Evolutionary conservation across 1,284 basidiomycete species (phyloP).

Genomic region (Irpex sp.): DNA sequence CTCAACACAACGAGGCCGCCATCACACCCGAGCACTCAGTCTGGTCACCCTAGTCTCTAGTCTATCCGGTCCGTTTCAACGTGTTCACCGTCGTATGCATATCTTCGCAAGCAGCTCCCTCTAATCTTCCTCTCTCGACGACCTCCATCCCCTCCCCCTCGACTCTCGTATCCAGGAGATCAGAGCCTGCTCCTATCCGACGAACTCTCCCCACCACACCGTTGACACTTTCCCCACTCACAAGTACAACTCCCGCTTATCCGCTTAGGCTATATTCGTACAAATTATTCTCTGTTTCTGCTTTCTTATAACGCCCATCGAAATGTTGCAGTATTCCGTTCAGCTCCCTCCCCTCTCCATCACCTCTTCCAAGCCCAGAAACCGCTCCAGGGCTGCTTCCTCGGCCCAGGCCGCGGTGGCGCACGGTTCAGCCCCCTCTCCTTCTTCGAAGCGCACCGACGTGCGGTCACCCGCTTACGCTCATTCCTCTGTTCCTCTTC

Average conservation of each 20-base stretch:
- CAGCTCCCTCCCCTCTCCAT: conserved; percentile 50
- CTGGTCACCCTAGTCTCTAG: conserved; percentile 13
- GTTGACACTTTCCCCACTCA: neutral
- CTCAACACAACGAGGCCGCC: conserved; percentile 8
- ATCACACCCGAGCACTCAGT: conserved; percentile 4
- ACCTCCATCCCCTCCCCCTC: conserved; percentile 14
- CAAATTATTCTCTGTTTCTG: conserved; percentile 2
- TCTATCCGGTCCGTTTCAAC: conserved; percentile 12
- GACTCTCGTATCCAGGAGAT: conserved; percentile 21
- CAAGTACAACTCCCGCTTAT: neutral
- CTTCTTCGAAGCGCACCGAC: conserved; percentile 23
- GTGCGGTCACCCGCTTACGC: conserved; percentile 26
- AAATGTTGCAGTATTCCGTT: conserved; percentile 70
- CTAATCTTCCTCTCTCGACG: conserved; percentile 12
- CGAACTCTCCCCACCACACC: neutral
- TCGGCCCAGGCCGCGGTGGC: conserved; percentile 2
- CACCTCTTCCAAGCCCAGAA: conserved; percentile 26
- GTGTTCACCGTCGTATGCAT: conserved; percentile 27
- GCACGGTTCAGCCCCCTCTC: conserved; percentile 12
- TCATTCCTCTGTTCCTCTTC: conserved; percentile 22
- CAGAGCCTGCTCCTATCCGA: conserved; percentile 9
- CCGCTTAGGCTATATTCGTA: conserved; percentile 1
- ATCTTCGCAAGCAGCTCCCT: conserved; percentile 26
- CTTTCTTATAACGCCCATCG: conserved; percentile 6
- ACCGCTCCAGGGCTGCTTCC: conserved; percentile 2